phyloP scores from a whole-genome alignment of 441 rosid genomes.

The Gossypium trilobum region DNA sequence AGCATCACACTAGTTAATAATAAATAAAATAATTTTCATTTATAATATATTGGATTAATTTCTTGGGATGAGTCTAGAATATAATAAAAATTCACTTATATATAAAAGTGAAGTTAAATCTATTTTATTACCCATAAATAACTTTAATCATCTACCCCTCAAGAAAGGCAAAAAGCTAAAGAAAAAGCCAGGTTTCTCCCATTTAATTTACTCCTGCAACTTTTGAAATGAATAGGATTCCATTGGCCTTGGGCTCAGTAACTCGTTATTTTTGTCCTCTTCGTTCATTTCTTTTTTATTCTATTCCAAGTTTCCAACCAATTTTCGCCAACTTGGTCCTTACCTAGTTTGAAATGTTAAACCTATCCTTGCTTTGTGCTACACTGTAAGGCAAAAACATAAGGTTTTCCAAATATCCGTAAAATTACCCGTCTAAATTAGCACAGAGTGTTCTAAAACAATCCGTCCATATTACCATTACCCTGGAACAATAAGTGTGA shows the following conservation, averaged over 20 bases:
- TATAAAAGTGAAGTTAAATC: too few relatives aligned
- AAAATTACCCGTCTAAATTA: not conserved
- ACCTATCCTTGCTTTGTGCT: not conserved
- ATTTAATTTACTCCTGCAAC: not conserved
- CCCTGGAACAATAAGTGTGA: too few relatives aligned
- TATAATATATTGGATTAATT: not conserved
- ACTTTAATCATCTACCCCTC: not conserved
- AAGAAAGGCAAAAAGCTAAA: not conserved
- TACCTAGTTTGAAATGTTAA: constrained; percentile 3
- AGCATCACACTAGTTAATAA: not conserved
- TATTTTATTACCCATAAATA: not conserved
- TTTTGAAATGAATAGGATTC: constrained; percentile 6
- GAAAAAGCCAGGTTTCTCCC: not conserved
- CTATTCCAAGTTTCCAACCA: too few relatives aligned
- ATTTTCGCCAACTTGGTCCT: constrained; percentile 22
- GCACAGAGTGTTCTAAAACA: not conserved
- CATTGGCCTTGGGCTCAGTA: not conserved
- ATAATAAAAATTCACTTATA: too few relatives aligned
- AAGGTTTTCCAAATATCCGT: not conserved
- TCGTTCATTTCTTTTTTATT: not conserved
- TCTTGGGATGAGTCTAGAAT: not conserved
- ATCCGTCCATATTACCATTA: not conserved
- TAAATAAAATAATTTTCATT: not conserved
- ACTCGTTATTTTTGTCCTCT: constrained; percentile 11
- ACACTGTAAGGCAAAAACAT: not conserved